A percentile compares a stretch with the other conserved stretches of the same genome.
Conservation (phyloP, 768 basidiomycete species). For the Gyrodon lividus region DNA sequence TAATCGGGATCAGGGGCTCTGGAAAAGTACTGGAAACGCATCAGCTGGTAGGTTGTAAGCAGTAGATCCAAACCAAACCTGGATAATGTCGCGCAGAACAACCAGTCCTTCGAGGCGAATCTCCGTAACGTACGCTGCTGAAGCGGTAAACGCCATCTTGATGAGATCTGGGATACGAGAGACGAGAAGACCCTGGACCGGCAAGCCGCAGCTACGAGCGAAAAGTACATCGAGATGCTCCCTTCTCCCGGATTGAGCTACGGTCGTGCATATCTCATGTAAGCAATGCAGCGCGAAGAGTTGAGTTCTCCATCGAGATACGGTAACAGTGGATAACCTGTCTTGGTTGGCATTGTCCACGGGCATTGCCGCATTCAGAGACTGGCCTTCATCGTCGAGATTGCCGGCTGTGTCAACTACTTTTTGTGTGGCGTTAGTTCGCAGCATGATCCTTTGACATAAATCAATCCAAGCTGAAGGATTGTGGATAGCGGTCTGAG, state of each 20-base stretch:
- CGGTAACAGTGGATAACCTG: constrained; percentile 41
- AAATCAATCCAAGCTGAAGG: constrained; percentile 98
- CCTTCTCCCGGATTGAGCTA: constrained; percentile 65
- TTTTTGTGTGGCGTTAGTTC: constrained; percentile 83
- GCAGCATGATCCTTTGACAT: constrained; percentile 95
- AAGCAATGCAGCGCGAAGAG: constrained; percentile 91
- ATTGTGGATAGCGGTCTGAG: constrained; percentile 89
- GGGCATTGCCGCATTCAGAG: constrained; percentile 64
- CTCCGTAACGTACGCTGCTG: constrained; percentile 93
- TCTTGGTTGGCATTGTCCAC: constrained; percentile 28
- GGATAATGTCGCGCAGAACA: constrained; percentile 88
- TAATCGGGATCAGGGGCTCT: constrained; percentile 89
- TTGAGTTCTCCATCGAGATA: constrained; percentile 94
- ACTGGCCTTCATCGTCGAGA: constrained; percentile 91
- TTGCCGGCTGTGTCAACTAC: constrained; percentile 59
- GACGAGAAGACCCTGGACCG: constrained; percentile 65
- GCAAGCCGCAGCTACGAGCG: constrained; percentile 60
- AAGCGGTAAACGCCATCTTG: constrained; percentile 97
- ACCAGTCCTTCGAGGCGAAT: constrained; percentile 89
- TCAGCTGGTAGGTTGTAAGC: constrained; percentile 4
- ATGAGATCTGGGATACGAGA: constrained; percentile 90
- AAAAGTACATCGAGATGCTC: constrained; percentile 83
- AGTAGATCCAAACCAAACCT: constrained; percentile 47
- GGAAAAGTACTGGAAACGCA: constrained; percentile 70
- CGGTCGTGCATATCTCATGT: constrained; percentile 81